Base-by-base conservation (phyloP, 2,329 filamentous ascomycete genomes). In the Trichoderma koningiopsis region DNA sequence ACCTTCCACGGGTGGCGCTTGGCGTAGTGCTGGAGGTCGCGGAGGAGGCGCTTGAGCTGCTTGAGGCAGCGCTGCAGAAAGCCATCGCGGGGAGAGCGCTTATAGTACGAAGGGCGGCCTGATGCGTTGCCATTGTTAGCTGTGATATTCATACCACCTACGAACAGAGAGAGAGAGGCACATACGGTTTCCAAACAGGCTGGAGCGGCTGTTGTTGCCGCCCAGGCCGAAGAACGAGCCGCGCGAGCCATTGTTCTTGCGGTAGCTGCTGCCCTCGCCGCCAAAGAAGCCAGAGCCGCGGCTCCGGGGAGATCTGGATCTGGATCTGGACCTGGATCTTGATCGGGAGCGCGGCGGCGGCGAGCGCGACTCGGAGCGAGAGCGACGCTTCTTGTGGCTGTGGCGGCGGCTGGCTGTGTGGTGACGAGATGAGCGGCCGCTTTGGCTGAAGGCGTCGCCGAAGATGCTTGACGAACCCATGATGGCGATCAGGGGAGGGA, bases 1-100 rank as follows among this genome's bases (percentile, higher is more conserved):
- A 97, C 92, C 82, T 96, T 96, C 77, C 93, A 82, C 0, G 94
- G 95, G 81, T 97, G 91, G 47, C 89, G 86, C 77, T 92, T 91
- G 75, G 92, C 91, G 81, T 95, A 97, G 78, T 90, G 88, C 78
- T 91, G 85, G 10, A 97, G 88, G 77, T 97, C 90, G 76, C 91
- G 91, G 69, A 97, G 82, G 71, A 97, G 87, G 55, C 91, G 89
- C 77, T 91, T 91, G 71, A 97, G 87, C 75, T 93, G 91, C 79
- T 88, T 87, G 79, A 93, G 86, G 58, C 93, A 85, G 73, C 90
- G 89, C 68, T 88, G 83, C 72, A 97, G 81, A 82, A 96, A 97
- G 76, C 90, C 91, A 70, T 88, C 86, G 73, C 95, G 91, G 2
- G 95, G 92, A 22, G 92, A 92, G 76, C 93, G 92, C 77, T 92